These are phyloP conservation scores for Lecanoromycetidae sp. DNA, from an alignment of 2,329 filamentous ascomycete genomes.

Conservation along the genomic window DNA sequence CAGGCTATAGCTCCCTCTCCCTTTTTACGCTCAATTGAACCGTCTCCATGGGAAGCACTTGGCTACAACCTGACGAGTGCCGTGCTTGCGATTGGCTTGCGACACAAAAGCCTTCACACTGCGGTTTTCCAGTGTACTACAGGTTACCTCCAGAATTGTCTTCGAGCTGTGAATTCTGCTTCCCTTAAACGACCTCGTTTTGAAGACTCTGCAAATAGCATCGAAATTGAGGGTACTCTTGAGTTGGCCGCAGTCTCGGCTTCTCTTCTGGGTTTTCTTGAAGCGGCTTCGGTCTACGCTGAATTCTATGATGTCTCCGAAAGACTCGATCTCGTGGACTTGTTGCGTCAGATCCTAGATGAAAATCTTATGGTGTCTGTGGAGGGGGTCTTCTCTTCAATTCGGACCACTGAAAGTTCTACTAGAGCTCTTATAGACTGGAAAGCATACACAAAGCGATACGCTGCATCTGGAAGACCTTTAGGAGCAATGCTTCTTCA, in stretches of 20 bases:
- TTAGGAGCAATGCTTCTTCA: conserved; percentile 86
- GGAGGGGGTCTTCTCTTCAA: conserved; percentile 79
- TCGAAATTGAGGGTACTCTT: conserved; percentile 43
- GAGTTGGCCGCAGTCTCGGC: conserved; percentile 64
- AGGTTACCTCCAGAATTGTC: conserved; percentile 61
- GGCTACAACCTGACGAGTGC: conserved; percentile 68
- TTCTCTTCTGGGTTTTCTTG: conserved; percentile 80
- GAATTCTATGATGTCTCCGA: conserved; percentile 71
- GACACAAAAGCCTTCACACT: conserved; percentile 57
- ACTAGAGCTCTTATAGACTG: conserved; percentile 64
- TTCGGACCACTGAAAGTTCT: conserved; percentile 62
- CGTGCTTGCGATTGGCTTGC: conserved; percentile 65
- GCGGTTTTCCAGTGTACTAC: conserved; percentile 55
- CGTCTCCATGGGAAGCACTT: conserved; percentile 77
- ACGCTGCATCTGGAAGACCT: conserved; percentile 65
- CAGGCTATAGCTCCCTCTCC: conserved; percentile 71
- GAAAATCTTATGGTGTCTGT: conserved; percentile 76
- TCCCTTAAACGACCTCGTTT: conserved; percentile 44
- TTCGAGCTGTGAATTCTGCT: conserved; percentile 45
- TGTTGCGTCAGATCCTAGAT: conserved; percentile 61
- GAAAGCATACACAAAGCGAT: conserved; percentile 75
- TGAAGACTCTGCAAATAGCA: conserved; percentile 35
- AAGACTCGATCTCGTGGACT: conserved; percentile 59
- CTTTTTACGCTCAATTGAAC: conserved; percentile 68
- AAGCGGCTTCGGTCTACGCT: conserved; percentile 64